Evolutionary conservation across 768 basidiomycete species (phyloP), one percentile per base, ranked within the genome.

Genomic region (Pleurotus tuber-regium): DNA sequence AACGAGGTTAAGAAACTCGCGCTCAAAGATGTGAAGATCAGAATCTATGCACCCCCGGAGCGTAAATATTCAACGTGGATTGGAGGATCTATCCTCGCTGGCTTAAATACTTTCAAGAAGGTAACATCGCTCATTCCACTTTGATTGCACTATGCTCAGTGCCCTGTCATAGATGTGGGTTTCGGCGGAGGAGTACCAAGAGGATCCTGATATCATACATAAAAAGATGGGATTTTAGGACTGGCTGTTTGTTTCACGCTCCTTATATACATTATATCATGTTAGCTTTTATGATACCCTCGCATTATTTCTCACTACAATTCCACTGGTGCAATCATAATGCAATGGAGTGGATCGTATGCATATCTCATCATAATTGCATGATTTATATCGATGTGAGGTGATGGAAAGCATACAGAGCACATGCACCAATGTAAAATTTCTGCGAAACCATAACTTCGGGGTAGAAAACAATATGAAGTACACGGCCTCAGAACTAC

Each of bases 41-140:
- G 96, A 76, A 99, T 99, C 61, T 96, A 92, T 60, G 97, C 97
- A 23, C 97, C 97, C 16, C 97, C 97, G n/a, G 97, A 99, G 70
- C 86, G 97, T 59, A 99, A 98, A 69, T 96, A 96, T 70, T 92
- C 91, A 28, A 93, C 92, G 40, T 95, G 92, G 92, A 94, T 94
- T 61, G 96, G 97, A 48, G 97, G 97, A 4, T 95, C 92, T 51
- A 99, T 99, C 65, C 71, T 99, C 47, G 96, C 96, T 43, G 95
- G 95, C 31, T 68, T 99, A 55, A 94, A 84, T 59, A 97, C 97
- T 29, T 99, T 99, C 80, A 98, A 96, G 73, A 97, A 97, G 86
- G 94, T 89, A 51, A 50, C 58, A 48, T 39, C 54, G 21, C 39
- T 5, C 21, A 28, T n/a, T 46, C 40, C 18, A 24, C 9, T n/a